These are phyloP conservation scores for Verticillium klebahnii DNA, from an alignment of 2,329 filamentous ascomycete genomes.

Conservation along the genomic window DNA sequence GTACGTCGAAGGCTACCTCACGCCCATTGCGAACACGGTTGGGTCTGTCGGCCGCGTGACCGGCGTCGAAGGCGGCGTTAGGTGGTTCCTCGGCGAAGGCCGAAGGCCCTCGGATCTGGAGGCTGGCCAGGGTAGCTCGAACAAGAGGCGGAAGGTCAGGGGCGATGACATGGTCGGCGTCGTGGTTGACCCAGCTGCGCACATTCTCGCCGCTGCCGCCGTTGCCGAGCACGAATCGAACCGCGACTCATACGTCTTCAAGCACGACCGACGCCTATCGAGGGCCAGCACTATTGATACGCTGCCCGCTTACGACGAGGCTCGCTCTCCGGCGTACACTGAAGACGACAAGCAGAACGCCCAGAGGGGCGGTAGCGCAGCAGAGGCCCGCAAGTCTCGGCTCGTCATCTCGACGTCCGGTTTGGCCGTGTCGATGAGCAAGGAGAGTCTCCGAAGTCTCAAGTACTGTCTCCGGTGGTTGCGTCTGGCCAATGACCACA, in stretches of 20 bases:
- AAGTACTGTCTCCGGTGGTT: conserved; percentile 81
- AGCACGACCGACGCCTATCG: conserved; percentile 50
- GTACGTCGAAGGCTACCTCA: conserved; percentile 84
- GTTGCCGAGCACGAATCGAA: conserved; percentile 12
- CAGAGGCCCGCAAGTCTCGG: conserved; percentile 67
- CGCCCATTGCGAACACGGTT: conserved; percentile 81
- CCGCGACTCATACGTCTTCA: conserved; percentile 17
- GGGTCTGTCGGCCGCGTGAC: conserved; percentile 79
- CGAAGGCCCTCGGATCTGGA: conserved; percentile 48
- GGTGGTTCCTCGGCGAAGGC: conserved; percentile 70
- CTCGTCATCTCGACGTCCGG: conserved; percentile 88
- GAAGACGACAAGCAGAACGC: conserved; percentile 40
- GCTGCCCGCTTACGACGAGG: conserved; percentile 79
- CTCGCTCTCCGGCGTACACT: conserved; percentile 70
- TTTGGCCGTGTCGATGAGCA: conserved; percentile 84
- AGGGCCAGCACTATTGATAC: conserved; percentile 67
- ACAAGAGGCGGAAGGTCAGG: conserved; percentile 51
- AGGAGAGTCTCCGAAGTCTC: conserved; percentile 77
- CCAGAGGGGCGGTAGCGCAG: conserved; percentile 17
- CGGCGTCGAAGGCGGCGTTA: conserved; percentile 79
- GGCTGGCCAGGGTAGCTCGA: conserved; percentile 43
- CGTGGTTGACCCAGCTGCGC: conserved; percentile 10
- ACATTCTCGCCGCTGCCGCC: conserved; percentile 5
- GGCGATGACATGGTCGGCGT: conserved; percentile 26
- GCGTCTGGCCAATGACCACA: conserved; percentile 74